Base-by-base conservation (phyloP, 179 eudicot genomes). In the Gypsophila paniculata region DNA sequence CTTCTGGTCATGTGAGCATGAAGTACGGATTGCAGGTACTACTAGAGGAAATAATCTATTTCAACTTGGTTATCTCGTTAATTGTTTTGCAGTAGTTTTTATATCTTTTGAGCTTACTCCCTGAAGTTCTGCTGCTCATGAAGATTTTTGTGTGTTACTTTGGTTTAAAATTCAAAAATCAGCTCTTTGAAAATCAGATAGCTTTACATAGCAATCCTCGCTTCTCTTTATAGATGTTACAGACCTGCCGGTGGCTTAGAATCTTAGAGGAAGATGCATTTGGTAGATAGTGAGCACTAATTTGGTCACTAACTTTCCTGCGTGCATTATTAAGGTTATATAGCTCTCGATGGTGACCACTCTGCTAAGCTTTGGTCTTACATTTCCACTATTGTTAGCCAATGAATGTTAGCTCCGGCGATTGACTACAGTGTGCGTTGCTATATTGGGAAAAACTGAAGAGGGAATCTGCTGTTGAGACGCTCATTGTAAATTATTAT, bases 1-100 rank as follows among this genome's bases (percentile, higher is more conserved):
- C 99, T 68, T 82, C 97, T 80, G 99, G 99, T 61, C 99, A 94
- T 82, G 94, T 90, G 65, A 94, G 99, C 93, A 94, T 94, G 85
- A 92, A 90, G 80, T 90, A 90, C 68, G 97, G 97, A 76, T 94
- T 94, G 72, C 94, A 92, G 98, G 97, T 93, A 76, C 57, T 42
- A 5, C 52, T 60, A 21, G 64, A 68, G 61, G 18, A 34, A 49
- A 68, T 55, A 48, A 23, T 62, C 26, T 38, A 13, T 42, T 53
- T 62, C 38, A 46, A 29, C 54, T 67, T 2, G 22, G 22, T 32
- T 60, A 2, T 60, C 9, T 53, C 1, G n/a, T 34, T 39, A 42
- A 42, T 42, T 42, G 46, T 42, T 42, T 6, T 9, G 11, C 11
- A 42, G 46, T 42, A 60, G 34, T 36, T 65, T 15, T 71, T 53